Conservation (phyloP, 306 rosid species). For the Castanopsis chinensis region DNA sequence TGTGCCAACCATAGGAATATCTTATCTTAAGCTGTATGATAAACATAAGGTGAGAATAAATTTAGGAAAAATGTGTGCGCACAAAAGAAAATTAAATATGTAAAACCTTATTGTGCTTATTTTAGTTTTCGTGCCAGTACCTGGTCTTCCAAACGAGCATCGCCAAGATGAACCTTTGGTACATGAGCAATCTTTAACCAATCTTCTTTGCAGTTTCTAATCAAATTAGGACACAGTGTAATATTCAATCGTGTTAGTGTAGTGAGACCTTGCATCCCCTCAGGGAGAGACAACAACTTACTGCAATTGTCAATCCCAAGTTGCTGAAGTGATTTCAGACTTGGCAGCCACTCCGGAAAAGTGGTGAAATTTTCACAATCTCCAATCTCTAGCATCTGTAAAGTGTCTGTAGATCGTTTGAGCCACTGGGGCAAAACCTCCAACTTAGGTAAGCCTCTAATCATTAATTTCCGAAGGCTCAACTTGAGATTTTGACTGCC, state of each 20-base stretch:
- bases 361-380: background rate
- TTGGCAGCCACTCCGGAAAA: slow-evolving; percentile 32
- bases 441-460: background rate
- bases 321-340: background rate
- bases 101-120: too few species aligned
- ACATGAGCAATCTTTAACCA: background rate
- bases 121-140: too few species aligned
- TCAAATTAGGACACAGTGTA: background rate
- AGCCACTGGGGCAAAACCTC: slow-evolving; percentile 31
- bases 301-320: background rate
- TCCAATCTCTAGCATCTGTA: background rate
- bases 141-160: too few species aligned
- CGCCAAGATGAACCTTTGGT: background rate
- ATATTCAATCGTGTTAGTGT: background rate
- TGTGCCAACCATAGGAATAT: too few species aligned
- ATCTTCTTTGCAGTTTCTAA: background rate
- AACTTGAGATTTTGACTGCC: background rate
- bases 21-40: too few species aligned
- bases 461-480: background rate
- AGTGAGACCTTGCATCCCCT: background rate
- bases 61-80: too few species aligned
- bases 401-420: slow-evolving; percentile 13
- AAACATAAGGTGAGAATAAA: too few species aligned
- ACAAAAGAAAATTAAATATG: too few species aligned
- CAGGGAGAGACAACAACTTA: slow-evolving; percentile 12